Evolutionary conservation across 768 basidiomycete species (phyloP).

Genomic region (Xanthoconium stramineum): DNA sequence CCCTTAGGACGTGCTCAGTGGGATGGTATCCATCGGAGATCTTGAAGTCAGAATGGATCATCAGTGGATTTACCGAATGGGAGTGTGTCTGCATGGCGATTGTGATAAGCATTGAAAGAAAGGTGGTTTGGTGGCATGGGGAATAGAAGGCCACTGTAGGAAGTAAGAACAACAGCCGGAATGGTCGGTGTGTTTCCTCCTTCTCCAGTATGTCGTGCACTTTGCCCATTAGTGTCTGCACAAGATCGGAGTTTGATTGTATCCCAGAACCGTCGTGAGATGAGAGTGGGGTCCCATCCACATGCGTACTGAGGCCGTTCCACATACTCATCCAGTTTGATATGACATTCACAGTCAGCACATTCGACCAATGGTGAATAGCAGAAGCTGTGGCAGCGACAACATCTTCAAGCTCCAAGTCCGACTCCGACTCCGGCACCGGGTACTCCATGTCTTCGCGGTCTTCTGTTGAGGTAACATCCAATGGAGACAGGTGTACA

Average conservation of each 20-base stretch:
- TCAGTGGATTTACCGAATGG: neutral
- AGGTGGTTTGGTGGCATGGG: neutral
- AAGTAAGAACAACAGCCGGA: neutral
- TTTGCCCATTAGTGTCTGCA: too few relatives aligned
- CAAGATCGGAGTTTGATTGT: too few relatives aligned
- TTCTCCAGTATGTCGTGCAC: too few relatives aligned
- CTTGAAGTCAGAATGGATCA: neutral
- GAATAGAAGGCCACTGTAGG: slow-evolving; percentile 21
- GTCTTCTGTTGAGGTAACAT: neutral
- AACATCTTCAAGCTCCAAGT: neutral
- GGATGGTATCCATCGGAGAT: slow-evolving; percentile 12
- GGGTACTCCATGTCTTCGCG: neutral
- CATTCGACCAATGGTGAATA: neutral
- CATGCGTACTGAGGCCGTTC: neutral
- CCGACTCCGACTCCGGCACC: neutral
- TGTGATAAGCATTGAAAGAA: slow-evolving; percentile 29
- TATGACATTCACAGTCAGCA: neutral
- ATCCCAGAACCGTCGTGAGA: too few relatives aligned
- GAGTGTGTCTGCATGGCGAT: slow-evolving; percentile 16
- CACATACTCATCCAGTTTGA: neutral
- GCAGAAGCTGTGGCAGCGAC: neutral
- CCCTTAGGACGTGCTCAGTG: neutral
- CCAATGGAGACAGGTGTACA: neutral
- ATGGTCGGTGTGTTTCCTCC: neutral
- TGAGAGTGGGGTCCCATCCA: too few relatives aligned